Evolutionary conservation across 2,329 filamentous ascomycete genomes (phyloP), one percentile per base, ranked within the genome.

Genomic region (Dactylellina parvicollis): DNA sequence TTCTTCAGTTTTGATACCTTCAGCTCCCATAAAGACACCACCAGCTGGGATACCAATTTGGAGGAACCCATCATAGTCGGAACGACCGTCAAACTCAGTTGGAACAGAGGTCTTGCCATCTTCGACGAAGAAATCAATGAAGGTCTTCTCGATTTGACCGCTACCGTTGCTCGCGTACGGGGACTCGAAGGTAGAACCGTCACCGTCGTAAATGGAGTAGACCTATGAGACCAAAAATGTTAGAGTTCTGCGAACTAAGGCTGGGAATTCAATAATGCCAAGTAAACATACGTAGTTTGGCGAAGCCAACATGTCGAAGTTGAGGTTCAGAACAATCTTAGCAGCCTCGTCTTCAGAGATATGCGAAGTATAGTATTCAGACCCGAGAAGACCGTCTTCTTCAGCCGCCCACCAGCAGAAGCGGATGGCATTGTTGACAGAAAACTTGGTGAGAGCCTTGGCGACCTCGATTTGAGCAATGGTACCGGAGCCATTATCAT

Each of bases 221-320:
- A 77, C 65, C 59, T 71, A 74, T 18, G n/a, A n/a, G n/a, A n/a
- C n/a, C n/a, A 9, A 28, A 20, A 40, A 26, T 26, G 28, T 66
- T 38, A 56, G 61, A 14, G 12, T 5, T 1, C 10, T 20, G 9
- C 34, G 22, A 28, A n/a, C n/a, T 42, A 26, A 10, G 10, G n/a
- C 24, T 16, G 32, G 3, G 18, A n/a, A 52, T 8, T 32, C 18
- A 24, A 18, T 18, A 14, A 4, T 22, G 26, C 10, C 20, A n/a
- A n/a, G 38, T 12, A 10, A 26, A 52, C 78, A 65, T 82, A 78
- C 83, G 75, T 84, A 88, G 81, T 88, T 88, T n/a, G 86, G 86
- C 0, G 84, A 86, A 2, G 85, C 85, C 77, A 90, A 88, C 89
- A 90, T 90, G 80, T 90, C 88, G 77, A 88, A 89, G 81, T 90